Conservation (phyloP, 2,329 filamentous ascomycete species). For the Botrytis byssoidea region DNA sequence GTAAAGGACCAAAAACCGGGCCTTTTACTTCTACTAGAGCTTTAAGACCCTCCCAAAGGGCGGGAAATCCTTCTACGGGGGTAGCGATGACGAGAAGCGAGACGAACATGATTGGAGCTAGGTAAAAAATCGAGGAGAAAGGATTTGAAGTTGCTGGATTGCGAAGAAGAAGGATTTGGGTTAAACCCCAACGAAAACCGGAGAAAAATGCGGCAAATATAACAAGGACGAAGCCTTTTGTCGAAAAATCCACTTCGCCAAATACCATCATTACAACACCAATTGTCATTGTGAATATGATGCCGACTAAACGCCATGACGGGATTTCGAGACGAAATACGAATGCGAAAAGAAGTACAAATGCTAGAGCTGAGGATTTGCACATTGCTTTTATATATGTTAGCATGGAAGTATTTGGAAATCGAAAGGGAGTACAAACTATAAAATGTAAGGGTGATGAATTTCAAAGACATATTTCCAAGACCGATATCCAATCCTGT, state of each 20-base stretch:
- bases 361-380: slow-evolving; percentile 93
- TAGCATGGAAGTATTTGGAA: slow-evolving; percentile 14
- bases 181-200: slow-evolving; percentile 97
- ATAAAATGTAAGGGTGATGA: slow-evolving; percentile 95
- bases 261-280: slow-evolving; percentile 99
- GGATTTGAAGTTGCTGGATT: slow-evolving; percentile 95
- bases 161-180: slow-evolving; percentile 88
- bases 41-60: slow-evolving; percentile 64
- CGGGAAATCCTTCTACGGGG: slow-evolving; percentile 75
- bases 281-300: slow-evolving; percentile 87
- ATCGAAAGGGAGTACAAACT: slow-evolving; percentile 52
- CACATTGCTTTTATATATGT: slow-evolving; percentile 70
- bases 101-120: slow-evolving; percentile 95
- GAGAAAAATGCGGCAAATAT: slow-evolving; percentile 94
- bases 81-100: slow-evolving; percentile 78
- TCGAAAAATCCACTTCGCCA: slow-evolving; percentile 86
- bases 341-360: slow-evolving; percentile 94
- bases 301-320: slow-evolving; percentile 78
- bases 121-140: slow-evolving; percentile 94
- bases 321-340: slow-evolving; percentile 86
- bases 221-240: slow-evolving; percentile 84
- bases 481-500: slow-evolving; percentile 95
- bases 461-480: slow-evolving; percentile 93
- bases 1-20: slow-evolving; percentile 59
- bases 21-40: slow-evolving; percentile 68